Evolutionary conservation across 768 basidiomycete genomes (phyloP).

Genomic region (Postia placenta): DNA sequence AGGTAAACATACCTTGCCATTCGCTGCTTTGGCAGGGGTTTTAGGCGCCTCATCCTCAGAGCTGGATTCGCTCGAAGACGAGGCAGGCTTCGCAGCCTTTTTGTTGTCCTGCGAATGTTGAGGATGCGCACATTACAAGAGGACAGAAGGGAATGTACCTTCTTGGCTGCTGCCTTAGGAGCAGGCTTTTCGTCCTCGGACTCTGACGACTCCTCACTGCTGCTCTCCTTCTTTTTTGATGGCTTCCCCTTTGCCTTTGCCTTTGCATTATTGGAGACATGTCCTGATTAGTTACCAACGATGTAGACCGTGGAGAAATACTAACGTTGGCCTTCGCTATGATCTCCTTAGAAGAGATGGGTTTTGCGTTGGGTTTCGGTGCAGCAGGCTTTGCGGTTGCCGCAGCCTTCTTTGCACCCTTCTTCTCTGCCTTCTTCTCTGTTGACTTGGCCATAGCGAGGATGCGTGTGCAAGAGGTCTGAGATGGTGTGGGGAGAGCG

Average conservation of each 20-base stretch:
- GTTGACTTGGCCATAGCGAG: constrained; percentile 32
- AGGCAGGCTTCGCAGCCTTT: constrained; percentile 7
- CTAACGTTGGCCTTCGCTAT: constrained; percentile 31
- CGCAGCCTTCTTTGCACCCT: constrained; percentile 20
- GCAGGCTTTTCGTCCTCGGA: constrained; percentile 30
- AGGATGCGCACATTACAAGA: not conserved
- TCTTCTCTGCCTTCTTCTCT: constrained; percentile 36
- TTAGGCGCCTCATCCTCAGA: constrained; percentile 15
- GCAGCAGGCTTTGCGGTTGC: constrained; percentile 23
- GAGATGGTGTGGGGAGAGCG: constrained; percentile 6
- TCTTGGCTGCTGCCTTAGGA: constrained; percentile 23
- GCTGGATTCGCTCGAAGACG: constrained; percentile 8
- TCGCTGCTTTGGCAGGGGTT: constrained; percentile 12
- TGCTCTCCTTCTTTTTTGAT: constrained; percentile 17
- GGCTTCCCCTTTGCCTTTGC: constrained; percentile 13
- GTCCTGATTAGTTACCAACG: not conserved
- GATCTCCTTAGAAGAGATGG: constrained; percentile 36
- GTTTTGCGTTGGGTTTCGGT: constrained; percentile 19
- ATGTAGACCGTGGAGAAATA: not conserved
- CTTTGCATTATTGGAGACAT: not conserved
- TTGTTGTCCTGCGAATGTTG: constrained; percentile 6
- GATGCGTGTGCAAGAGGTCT: constrained; percentile 3
- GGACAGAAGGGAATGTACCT: constrained; percentile 16
- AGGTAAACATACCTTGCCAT: constrained; percentile 14
- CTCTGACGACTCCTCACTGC: constrained; percentile 24